Percentiles rank a stretch among this genome's conserved stretches.
phyloP scores from a whole-genome alignment of 805 yeast species.

The Candida peoriensis region DNA sequence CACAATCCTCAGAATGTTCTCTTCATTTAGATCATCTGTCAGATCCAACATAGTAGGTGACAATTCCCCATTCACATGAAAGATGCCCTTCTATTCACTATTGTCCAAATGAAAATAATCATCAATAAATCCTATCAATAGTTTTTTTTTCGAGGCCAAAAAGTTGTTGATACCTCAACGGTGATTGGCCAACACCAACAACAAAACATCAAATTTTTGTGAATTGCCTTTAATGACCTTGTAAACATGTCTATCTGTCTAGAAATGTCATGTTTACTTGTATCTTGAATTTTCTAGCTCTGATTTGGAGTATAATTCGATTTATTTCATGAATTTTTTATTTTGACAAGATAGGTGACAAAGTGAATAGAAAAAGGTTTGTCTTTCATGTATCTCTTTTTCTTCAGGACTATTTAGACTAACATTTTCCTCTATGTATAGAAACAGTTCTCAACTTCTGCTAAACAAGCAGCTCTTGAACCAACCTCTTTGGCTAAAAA shows the following conservation, averaged over 20 bases:
- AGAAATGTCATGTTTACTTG: too few relatives aligned
- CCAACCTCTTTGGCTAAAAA: constrained; percentile 36
- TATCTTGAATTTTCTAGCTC: too few relatives aligned
- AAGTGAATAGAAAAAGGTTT: too few relatives aligned
- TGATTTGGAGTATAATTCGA: too few relatives aligned
- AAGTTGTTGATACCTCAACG: constrained; percentile 7
- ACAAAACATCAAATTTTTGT: too few relatives aligned
- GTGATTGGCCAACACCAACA: constrained; percentile 7
- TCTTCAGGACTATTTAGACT: constrained; percentile 5
- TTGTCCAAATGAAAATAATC: too few relatives aligned
- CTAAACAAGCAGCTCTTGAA: constrained; percentile 31
- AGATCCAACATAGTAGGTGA: constrained; percentile 27
- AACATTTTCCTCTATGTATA: constrained; percentile 10
- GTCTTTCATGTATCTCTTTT: not conserved
- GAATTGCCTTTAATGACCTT: too few relatives aligned
- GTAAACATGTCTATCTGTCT: too few relatives aligned
- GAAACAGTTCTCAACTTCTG: constrained; percentile 31
- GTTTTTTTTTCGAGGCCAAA: constrained; percentile 1
- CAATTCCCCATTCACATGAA: not conserved
- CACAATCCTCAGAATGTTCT: constrained; percentile 24
- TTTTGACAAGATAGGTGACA: too few relatives aligned
- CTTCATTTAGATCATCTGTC: constrained; percentile 28
- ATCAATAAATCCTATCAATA: too few relatives aligned
- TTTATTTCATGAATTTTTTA: too few relatives aligned
- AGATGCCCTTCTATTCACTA: too few relatives aligned